Conservation (phyloP, 345 rosid species). For the Salix viminalis region DNA sequence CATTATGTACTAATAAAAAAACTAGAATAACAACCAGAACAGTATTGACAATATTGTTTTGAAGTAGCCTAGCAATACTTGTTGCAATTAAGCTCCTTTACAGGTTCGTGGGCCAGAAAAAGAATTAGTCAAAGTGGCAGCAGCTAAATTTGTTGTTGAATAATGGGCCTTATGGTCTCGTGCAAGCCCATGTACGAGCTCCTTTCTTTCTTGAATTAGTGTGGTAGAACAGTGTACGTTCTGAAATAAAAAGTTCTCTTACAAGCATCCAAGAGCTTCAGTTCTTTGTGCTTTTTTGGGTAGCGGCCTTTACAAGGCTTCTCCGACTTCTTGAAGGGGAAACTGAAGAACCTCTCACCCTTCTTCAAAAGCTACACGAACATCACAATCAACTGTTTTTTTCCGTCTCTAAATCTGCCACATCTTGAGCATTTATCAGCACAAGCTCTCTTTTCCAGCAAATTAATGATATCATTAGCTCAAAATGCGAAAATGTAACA, state of each 20-base stretch:
- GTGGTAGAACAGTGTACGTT: too few species aligned
- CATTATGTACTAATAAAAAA: too few species aligned
- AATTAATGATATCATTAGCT: background rate
- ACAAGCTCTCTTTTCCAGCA: background rate
- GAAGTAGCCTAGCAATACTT: too few species aligned
- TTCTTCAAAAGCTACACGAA: slow-evolving; percentile 7
- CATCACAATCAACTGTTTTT: slow-evolving; percentile 11
- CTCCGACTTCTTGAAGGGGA: slow-evolving; percentile 68
- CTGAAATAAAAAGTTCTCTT: too few species aligned
- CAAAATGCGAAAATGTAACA: background rate
- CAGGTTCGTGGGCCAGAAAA: too few species aligned
- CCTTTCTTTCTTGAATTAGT: too few species aligned
- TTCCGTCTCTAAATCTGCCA: too few species aligned
- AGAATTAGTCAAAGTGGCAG: background rate
- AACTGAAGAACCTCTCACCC: slow-evolving; percentile 26
- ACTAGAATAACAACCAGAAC: too few species aligned
- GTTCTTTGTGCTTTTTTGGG: too few species aligned
- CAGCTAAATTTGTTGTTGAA: background rate
- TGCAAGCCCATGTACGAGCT: background rate
- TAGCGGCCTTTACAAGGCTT: slow-evolving; percentile 19
- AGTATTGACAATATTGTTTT: too few species aligned
- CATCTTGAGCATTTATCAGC: background rate
- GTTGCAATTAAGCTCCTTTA: too few species aligned
- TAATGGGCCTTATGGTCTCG: background rate
- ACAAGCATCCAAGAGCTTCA: too few species aligned